Evolutionary conservation across 73 alveolate species (phyloP).

Genomic region (Paramecium sonneborni): DNA sequence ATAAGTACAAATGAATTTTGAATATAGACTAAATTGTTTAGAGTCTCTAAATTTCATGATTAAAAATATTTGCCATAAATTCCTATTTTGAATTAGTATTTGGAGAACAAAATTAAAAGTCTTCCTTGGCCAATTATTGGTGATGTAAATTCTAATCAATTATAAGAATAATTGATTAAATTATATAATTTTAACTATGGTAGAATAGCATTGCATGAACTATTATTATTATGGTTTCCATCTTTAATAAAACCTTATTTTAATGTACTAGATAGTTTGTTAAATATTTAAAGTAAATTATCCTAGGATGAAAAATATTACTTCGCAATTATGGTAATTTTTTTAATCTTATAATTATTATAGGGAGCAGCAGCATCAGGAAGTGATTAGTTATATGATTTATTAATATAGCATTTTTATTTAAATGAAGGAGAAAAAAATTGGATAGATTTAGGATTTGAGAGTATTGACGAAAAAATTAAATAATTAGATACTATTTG

Average conservation of each 20-base stretch:
- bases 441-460: constrained; percentile 30
- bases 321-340: constrained; percentile 40
- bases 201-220: constrained; percentile 37
- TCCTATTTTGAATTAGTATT: neutral
- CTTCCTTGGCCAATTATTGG: constrained; percentile 10
- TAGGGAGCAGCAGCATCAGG: constrained; percentile 46
- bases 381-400: neutral
- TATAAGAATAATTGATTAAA: constrained; percentile 4
- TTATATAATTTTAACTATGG: constrained; percentile 27
- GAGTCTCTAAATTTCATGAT: neutral
- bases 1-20: neutral
- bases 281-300: neutral
- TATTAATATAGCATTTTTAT: neutral
- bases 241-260: neutral
- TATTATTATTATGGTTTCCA: constrained; percentile 36
- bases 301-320: neutral
- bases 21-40: neutral
- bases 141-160: neutral
- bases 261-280: neutral
- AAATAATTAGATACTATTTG: neutral
- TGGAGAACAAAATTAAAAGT: neutral
- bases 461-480: neutral
- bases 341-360: too few species aligned
- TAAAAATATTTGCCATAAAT: neutral
- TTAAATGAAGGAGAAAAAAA: neutral